phyloP scores from a whole-genome alignment of 768 basidiomycete genomes.

The Xanthoconium purpureum region DNA sequence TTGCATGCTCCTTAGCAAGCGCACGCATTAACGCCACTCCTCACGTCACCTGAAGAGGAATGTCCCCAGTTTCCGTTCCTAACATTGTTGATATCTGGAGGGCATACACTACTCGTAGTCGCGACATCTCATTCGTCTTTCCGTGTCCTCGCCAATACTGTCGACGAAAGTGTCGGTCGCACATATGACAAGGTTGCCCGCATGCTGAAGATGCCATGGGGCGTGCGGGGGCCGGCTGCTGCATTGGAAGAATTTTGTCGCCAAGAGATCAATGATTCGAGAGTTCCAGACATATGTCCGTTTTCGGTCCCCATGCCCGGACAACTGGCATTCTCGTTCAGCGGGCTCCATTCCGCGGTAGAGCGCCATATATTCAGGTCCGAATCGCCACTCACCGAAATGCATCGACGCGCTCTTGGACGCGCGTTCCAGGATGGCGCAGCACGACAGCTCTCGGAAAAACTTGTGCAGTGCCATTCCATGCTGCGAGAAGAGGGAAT shows the following conservation, averaged over 20 bases:
- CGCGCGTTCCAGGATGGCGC: slow-evolving; percentile 72
- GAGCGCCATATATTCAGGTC: slow-evolving; percentile 51
- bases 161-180: slow-evolving; percentile 74
- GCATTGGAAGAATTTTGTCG: slow-evolving; percentile 72
- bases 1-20: slow-evolving; percentile 63
- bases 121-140: slow-evolving; percentile 58
- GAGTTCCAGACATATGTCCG: slow-evolving; percentile 32
- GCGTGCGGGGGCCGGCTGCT: slow-evolving; percentile 66
- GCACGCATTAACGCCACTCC: slow-evolving; percentile 78
- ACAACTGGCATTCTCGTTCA: slow-evolving; percentile 71
- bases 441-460: slow-evolving; percentile 70
- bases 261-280: slow-evolving; percentile 22
- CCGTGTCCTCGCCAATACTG: slow-evolving; percentile 67
- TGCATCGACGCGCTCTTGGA: slow-evolving; percentile 47
- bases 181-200: slow-evolving; percentile 83
- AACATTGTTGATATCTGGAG: slow-evolving; percentile 87
- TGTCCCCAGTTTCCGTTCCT: slow-evolving; percentile 79
- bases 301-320: slow-evolving; percentile 51
- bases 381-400: slow-evolving; percentile 30
- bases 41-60: slow-evolving; percentile 49
- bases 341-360: slow-evolving; percentile 70
- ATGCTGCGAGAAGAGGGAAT: slow-evolving; percentile 48
- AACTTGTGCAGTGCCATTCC: slow-evolving; percentile 42
- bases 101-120: slow-evolving; percentile 86
- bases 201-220: slow-evolving; percentile 64